Conservation (phyloP, 2,329 filamentous ascomycete genomes). For the Trichoderma polysporum region DNA sequence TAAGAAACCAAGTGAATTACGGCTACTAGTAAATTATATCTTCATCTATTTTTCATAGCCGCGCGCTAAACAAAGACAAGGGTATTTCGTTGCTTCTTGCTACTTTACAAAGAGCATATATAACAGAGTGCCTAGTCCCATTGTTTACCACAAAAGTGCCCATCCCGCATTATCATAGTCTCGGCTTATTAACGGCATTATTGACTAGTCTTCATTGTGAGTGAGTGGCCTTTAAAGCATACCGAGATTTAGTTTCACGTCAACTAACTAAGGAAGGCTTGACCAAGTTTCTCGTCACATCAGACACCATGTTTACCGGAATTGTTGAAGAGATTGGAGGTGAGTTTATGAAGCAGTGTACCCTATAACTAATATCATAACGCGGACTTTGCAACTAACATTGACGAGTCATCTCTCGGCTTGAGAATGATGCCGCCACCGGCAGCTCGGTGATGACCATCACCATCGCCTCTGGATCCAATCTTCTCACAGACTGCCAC, state of each 20-base stretch:
- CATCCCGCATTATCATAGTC: not conserved
- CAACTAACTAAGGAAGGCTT: not conserved
- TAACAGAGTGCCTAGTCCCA: not conserved
- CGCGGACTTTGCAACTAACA: constrained; percentile 23
- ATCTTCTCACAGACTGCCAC: constrained; percentile 79
- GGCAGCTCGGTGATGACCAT: constrained; percentile 92
- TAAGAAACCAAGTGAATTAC: not conserved
- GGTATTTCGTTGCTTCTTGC: not conserved
- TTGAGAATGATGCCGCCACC: constrained; percentile 77
- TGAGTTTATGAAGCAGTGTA: constrained; percentile 45
- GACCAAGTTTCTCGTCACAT: not conserved
- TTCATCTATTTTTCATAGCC: not conserved
- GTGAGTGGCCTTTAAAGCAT: not conserved
- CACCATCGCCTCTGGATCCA: constrained; percentile 61
- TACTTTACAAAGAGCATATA: not conserved
- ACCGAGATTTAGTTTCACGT: not conserved
- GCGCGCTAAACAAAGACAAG: not conserved
- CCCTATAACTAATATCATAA: not conserved
- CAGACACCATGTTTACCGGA: constrained; percentile 81
- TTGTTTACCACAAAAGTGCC: not conserved
- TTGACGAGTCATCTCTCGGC: constrained; percentile 73
- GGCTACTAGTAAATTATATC: not conserved
- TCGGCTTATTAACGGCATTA: not conserved
- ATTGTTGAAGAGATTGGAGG: constrained; percentile 91
- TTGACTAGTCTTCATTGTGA: not conserved